These are phyloP conservation scores for Elsinoe batatas DNA, from an alignment of 2,329 filamentous ascomycete genomes.

Conservation along the genomic window DNA sequence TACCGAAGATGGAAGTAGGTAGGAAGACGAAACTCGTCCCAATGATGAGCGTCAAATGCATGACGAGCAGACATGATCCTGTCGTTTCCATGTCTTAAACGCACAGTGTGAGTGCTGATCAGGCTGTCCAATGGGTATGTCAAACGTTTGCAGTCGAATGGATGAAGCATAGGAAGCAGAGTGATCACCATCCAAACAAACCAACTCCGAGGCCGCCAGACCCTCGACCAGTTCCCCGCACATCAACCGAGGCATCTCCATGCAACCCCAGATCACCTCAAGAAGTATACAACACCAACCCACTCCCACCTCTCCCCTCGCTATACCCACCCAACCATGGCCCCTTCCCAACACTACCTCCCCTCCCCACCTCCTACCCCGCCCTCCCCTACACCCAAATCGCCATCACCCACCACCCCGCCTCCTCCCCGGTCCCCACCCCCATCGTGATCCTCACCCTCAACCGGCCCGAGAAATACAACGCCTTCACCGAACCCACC, in stretches of 20 bases:
- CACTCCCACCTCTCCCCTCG: not conserved
- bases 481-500: slow-evolving; percentile 61
- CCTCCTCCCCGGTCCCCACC: slow-evolving; percentile 45
- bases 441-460: slow-evolving; percentile 54
- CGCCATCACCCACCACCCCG: slow-evolving; percentile 31
- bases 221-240: not conserved
- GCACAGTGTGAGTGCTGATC: too few relatives aligned
- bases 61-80: too few relatives aligned
- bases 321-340: not conserved
- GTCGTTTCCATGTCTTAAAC: too few relatives aligned
- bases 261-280: not conserved
- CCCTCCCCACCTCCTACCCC: slow-evolving; percentile 32
- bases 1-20: too few relatives aligned
- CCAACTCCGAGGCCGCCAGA: too few relatives aligned
- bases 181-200: too few relatives aligned
- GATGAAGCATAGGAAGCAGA: too few relatives aligned
- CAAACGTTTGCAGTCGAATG: too few relatives aligned
- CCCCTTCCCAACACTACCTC: slow-evolving; percentile 9
- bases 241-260: slow-evolving; percentile 6
- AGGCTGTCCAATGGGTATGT: too few relatives aligned
- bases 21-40: too few relatives aligned
- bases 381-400: slow-evolving; percentile 33
- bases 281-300: not conserved
- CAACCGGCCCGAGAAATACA: slow-evolving; percentile 54
- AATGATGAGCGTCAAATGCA: too few relatives aligned